Evolutionary conservation across 768 basidiomycete genomes (phyloP).

Genomic region (Harrya chromipes): DNA sequence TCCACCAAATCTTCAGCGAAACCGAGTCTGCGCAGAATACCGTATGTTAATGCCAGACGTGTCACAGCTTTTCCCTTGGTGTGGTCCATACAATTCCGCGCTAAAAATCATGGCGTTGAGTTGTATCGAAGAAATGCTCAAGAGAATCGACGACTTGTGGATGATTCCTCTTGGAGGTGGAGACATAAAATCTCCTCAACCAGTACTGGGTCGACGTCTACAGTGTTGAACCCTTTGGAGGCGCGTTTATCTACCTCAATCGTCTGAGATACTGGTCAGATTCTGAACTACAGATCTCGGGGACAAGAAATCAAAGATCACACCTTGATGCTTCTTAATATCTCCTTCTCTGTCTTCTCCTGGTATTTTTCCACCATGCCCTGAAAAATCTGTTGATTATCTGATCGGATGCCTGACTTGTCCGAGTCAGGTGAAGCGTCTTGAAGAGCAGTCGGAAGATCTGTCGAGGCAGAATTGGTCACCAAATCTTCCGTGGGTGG

Average conservation of each 20-base stretch:
- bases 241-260: conserved; percentile 81
- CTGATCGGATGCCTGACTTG: conserved; percentile 36
- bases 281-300: not conserved
- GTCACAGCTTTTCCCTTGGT: conserved; percentile 68
- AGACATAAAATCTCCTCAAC: conserved; percentile 60
- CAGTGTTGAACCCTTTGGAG: conserved; percentile 55
- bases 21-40: conserved; percentile 73
- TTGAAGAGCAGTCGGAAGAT: conserved; percentile 1
- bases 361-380: conserved; percentile 76
- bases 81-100: conserved; percentile 40
- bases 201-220: conserved; percentile 61
- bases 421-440: conserved; percentile 18
- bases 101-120: conserved; percentile 6
- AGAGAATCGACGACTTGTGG: conserved; percentile 13
- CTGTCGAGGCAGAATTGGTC: conserved; percentile 7
- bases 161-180: conserved; percentile 35
- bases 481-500: conserved; percentile 1
- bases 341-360: conserved; percentile 86
- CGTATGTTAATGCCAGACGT: conserved; percentile 76
- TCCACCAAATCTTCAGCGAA: conserved; percentile 67
- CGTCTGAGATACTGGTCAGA: conserved; percentile 34
- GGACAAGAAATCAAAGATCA: not conserved
- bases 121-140: not conserved
- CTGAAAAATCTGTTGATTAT: conserved; percentile 62
- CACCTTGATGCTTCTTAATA: conserved; percentile 70